A percentile compares a stretch with the other conserved stretches of the same genome.
phyloP scores from a whole-genome alignment of 129 eudicot genomes.

The Gnaphalium uliginosum region DNA sequence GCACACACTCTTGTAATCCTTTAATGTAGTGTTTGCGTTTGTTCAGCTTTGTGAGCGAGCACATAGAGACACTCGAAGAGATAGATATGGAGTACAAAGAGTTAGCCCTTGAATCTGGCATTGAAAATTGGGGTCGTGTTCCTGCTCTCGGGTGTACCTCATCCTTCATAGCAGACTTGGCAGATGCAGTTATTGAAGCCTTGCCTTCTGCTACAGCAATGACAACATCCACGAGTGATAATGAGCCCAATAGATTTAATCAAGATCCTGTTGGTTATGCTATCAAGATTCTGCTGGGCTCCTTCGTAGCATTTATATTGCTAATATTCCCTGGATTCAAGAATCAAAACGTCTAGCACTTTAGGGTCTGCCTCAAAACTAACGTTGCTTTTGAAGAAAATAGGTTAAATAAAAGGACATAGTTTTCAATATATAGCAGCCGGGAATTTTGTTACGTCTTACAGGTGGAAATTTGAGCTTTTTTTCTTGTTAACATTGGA shows the following conservation, averaged over 20 bases:
- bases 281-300: slow-evolving; percentile 74
- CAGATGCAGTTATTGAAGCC: slow-evolving; percentile 97
- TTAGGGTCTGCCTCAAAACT: not conserved
- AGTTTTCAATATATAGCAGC: not conserved
- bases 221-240: slow-evolving; percentile 35
- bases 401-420: slow-evolving; percentile 13
- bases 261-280: slow-evolving; percentile 49
- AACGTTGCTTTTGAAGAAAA: slow-evolving; percentile 10
- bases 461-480: not conserved
- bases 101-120: slow-evolving; percentile 85
- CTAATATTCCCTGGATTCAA: slow-evolving; percentile 70
- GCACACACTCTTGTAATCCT: not conserved
- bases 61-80: slow-evolving; percentile 96
- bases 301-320: slow-evolving; percentile 72
- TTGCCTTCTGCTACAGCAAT: slow-evolving; percentile 81
- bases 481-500: slow-evolving; percentile 8
- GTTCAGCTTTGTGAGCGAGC: slow-evolving; percentile 96
- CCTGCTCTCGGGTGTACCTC: slow-evolving; percentile 89
- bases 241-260: slow-evolving; percentile 25
- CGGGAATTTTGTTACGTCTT: slow-evolving; percentile 10
- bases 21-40: not conserved
- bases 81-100: slow-evolving; percentile 94
- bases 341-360: slow-evolving; percentile 36
- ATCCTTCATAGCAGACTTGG: slow-evolving; percentile 73
- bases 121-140: slow-evolving; percentile 92